Evolutionary conservation across 306 rosid species (phyloP).

Genomic region (Lathyrus sativus): DNA sequence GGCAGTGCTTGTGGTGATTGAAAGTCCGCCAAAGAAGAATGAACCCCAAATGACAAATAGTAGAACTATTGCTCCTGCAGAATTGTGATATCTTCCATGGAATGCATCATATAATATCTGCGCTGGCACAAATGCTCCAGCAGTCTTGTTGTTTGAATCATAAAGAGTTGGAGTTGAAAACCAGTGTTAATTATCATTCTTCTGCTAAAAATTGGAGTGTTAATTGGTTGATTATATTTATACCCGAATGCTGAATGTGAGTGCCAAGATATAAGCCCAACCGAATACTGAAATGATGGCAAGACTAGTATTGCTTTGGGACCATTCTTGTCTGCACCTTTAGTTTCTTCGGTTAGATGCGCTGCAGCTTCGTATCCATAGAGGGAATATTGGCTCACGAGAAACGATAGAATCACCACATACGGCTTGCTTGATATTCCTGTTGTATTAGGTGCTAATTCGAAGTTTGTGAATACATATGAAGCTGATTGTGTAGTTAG

Average conservation of each 20-base stretch:
- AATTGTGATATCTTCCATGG: no score
- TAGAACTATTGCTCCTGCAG: no score
- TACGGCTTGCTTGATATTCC: slow-evolving; percentile 91
- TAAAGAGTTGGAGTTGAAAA: slow-evolving; percentile 38
- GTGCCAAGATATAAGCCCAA: slow-evolving; percentile 89
- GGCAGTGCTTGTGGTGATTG: no score
- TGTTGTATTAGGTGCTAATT: slow-evolving; percentile 52
- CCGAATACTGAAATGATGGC: slow-evolving; percentile 79
- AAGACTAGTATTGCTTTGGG: slow-evolving; percentile 79
- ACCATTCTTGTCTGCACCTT: slow-evolving; percentile 86
- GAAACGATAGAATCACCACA: slow-evolving; percentile 76
- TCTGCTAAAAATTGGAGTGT: neutral
- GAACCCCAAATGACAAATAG: no score
- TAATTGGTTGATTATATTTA: slow-evolving; percentile 6
- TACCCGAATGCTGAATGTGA: slow-evolving; percentile 91
- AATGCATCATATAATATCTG: no score
- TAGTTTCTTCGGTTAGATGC: slow-evolving; percentile 88
- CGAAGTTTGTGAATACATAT: slow-evolving; percentile 70
- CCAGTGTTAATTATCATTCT: slow-evolving; percentile 20
- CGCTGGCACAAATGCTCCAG: no score
- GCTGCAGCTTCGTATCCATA: slow-evolving; percentile 96
- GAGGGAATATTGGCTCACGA: slow-evolving; percentile 81
- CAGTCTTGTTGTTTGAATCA: no score
- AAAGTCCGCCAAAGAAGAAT: no score
- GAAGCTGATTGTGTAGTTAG: slow-evolving; percentile 68